phyloP scores from a whole-genome alignment of 176 grass and related monocot species.

The Oryza glaberrima region DNA sequence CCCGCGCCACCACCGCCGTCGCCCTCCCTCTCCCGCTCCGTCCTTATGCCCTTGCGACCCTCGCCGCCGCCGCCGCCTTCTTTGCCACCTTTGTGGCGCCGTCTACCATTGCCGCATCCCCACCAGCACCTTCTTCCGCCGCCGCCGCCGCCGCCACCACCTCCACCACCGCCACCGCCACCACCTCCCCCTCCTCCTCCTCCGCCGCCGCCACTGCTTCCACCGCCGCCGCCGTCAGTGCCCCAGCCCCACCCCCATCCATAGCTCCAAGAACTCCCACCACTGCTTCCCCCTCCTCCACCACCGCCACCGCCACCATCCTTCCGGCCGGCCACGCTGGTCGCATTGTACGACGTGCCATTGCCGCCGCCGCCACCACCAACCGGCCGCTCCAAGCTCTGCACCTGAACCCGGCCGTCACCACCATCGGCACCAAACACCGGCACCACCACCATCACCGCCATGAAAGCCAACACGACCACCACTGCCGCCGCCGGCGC shows the following conservation, averaged over 20 bases:
- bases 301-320: slow-evolving; percentile 48
- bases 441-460: not conserved
- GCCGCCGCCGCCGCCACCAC: not conserved
- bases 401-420: not conserved
- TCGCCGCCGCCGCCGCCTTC: not conserved
- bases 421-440: not conserved
- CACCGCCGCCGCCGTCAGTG: slow-evolving; percentile 40
- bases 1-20: not conserved
- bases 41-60: not conserved
- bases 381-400: not conserved
- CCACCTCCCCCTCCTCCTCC: slow-evolving; percentile 44
- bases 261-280: slow-evolving; percentile 31
- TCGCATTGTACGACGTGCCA: slow-evolving; percentile 26
- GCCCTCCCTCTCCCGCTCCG: not conserved
- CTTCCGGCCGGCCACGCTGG: slow-evolving; percentile 21
- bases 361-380: not conserved
- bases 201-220: slow-evolving; percentile 46
- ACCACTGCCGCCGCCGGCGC: not conserved
- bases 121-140: not conserved
- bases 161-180: slow-evolving; percentile 26
- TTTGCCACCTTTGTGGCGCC: not conserved
- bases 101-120: not conserved
- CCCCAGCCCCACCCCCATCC: slow-evolving; percentile 45
- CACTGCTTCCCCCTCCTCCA: slow-evolving; percentile 22
- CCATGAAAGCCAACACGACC: not conserved